Percentiles rank a stretch among this genome's conserved stretches.
Evolutionary conservation across 2,329 filamentous ascomycete genomes (phyloP).

Genomic region (Aureobasidium musti): DNA sequence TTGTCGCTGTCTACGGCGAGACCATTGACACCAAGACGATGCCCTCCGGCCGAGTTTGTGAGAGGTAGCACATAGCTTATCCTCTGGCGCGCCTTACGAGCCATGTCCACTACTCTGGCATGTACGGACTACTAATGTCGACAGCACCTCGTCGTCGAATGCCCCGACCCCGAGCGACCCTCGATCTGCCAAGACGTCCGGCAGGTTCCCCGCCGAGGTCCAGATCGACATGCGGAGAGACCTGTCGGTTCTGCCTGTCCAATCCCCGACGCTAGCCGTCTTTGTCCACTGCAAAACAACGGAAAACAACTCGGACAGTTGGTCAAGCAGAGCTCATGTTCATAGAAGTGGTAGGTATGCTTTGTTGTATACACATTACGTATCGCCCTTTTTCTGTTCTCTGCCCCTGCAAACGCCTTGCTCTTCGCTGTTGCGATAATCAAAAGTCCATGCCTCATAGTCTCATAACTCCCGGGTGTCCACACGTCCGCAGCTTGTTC

Average conservation of each 20-base stretch:
- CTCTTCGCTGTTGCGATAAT: constrained; percentile 1
- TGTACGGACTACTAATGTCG: not conserved
- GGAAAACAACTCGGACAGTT: not conserved
- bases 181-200: constrained; percentile 1
- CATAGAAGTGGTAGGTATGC: not conserved
- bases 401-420: constrained; percentile 10
- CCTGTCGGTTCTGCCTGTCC: not conserved
- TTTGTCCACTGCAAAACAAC: not conserved
- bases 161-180: not conserved
- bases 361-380: constrained; percentile 6
- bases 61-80: constrained; percentile 67
- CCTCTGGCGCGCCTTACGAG: constrained; percentile 55
- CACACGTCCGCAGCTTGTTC: not conserved
- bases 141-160: constrained; percentile 1
- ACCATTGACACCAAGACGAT: constrained; percentile 92
- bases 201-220: constrained; percentile 2
- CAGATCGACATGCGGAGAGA: constrained; percentile 13
- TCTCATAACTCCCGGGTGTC: not conserved
- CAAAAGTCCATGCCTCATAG: constrained; percentile 3
- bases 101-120: constrained; percentile 42
- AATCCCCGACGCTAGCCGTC: not conserved
- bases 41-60: constrained; percentile 74
- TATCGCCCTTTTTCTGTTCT: constrained; percentile 6
- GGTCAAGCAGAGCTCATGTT: not conserved
- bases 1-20: constrained; percentile 81